A percentile compares a stretch with the other conserved stretches of the same genome.
phyloP scores from a whole-genome alignment of 495 filamentous ascomycete genomes.

The Cladorrhinum samala region DNA sequence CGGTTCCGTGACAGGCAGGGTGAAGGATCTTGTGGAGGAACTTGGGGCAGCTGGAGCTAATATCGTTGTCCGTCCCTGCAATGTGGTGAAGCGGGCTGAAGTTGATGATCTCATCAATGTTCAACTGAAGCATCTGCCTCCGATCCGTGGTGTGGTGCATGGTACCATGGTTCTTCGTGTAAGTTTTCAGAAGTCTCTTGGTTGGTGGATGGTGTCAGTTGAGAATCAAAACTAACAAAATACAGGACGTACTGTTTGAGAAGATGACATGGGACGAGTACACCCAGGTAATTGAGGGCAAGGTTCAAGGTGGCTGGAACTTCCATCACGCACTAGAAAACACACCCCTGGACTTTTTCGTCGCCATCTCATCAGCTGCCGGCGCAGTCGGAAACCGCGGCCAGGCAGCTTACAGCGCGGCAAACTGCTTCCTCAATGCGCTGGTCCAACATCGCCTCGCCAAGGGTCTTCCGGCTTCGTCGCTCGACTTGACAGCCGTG shows the following conservation, averaged over 20 bases:
- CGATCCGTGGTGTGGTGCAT: slow-evolving; percentile 45
- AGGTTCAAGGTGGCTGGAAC: slow-evolving; percentile 52
- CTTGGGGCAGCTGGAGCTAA: slow-evolving; percentile 31
- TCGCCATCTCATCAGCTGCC: slow-evolving; percentile 56
- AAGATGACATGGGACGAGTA: slow-evolving; percentile 51
- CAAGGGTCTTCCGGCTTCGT: slow-evolving; percentile 42
- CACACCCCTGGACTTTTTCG: slow-evolving; percentile 58
- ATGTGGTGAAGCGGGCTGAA: slow-evolving; percentile 34
- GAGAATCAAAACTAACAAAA: slow-evolving; percentile 8
- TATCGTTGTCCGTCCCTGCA: slow-evolving; percentile 36
- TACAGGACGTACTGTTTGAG: slow-evolving; percentile 48
- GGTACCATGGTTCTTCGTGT: slow-evolving; percentile 51
- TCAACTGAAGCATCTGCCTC: slow-evolving; percentile 29
- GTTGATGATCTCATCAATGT: slow-evolving; percentile 34
- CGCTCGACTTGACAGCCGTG: slow-evolving; percentile 51
- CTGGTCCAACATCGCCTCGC: slow-evolving; percentile 43
- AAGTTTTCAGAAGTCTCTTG: no score
- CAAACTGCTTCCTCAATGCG: slow-evolving; percentile 56
- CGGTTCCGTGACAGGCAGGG: slow-evolving; percentile 35
- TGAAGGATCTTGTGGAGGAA: slow-evolving; percentile 42
- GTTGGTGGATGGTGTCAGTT: no score
- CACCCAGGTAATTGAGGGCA: slow-evolving; percentile 43
- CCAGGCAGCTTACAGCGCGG: slow-evolving; percentile 60
- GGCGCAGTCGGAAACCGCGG: slow-evolving; percentile 54
- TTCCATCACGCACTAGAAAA: slow-evolving; percentile 47